Conservation (phyloP, 345 rosid species). For the Populus ilicifolia region DNA sequence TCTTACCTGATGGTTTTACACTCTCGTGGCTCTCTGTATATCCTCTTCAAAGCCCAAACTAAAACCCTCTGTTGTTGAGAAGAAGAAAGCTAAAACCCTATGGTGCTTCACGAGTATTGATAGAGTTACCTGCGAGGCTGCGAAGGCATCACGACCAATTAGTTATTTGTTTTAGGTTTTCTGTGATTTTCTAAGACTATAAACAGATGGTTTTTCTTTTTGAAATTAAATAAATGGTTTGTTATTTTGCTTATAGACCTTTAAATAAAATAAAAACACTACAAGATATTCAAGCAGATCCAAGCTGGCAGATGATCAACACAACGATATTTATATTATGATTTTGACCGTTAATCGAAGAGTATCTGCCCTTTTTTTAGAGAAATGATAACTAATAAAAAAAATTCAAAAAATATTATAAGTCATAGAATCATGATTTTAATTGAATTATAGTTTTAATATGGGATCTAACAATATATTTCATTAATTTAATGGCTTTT, state of each 20-base stretch:
- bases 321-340: no score
- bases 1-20: conserved; percentile 7
- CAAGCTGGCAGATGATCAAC: no score
- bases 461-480: background rate
- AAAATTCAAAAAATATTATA: no score
- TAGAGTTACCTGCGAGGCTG: background rate
- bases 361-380: no score
- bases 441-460: no score
- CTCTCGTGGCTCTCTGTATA: no score
- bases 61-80: background rate
- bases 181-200: background rate
- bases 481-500: background rate
- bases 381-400: no score
- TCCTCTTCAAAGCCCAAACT: background rate
- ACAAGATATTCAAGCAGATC: background rate
- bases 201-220: background rate
- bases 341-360: no score
- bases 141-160: background rate
- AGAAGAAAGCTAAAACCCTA: background rate
- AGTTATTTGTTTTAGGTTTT: background rate
- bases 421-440: background rate
- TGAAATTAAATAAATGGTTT: background rate
- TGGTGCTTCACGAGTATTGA: background rate
- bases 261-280: background rate
- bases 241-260: background rate